A percentile compares a stretch with the other conserved stretches of the same genome.
phyloP scores from a whole-genome alignment of 352 stramenopile genomes.

The Phytophthora uliginosa region DNA sequence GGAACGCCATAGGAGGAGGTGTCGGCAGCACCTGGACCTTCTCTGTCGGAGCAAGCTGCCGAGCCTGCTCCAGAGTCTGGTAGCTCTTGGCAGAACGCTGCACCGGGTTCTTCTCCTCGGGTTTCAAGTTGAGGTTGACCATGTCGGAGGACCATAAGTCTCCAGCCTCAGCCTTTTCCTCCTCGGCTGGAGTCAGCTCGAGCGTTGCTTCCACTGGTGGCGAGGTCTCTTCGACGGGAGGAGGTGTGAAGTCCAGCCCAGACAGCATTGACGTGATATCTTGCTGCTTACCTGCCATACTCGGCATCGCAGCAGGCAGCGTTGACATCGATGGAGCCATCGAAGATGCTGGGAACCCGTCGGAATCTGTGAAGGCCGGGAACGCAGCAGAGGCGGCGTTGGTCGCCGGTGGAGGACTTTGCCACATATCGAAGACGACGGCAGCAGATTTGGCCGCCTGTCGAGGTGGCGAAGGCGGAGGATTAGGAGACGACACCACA shows the following conservation, averaged over 20 bases:
- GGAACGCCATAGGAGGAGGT: conserved; percentile 39
- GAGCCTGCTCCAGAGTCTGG: conserved; percentile 82
- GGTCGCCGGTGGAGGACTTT: conserved; percentile 19
- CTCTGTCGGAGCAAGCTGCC: conserved; percentile 63
- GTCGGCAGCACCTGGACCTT: conserved; percentile 73
- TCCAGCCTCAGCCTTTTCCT: conserved; percentile 33
- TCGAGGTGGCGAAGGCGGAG: conserved; percentile 19
- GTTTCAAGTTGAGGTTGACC: conserved; percentile 81
- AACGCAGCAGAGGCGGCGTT: conserved; percentile 22
- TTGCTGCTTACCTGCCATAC: conserved; percentile 29
- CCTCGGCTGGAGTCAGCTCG: conserved; percentile 34
- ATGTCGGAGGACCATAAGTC: conserved; percentile 83
- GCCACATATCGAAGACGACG: conserved; percentile 40
- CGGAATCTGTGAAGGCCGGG: conserved; percentile 35
- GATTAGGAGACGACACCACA: conserved; percentile 37
- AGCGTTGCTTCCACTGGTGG: conserved; percentile 23
- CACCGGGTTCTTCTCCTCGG: conserved; percentile 58
- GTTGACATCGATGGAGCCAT: conserved; percentile 18
- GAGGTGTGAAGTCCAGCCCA: conserved; percentile 70
- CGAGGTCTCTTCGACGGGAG: conserved; percentile 48
- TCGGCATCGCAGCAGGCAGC: conserved; percentile 8
- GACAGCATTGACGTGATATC: conserved; percentile 85
- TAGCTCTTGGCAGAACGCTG: conserved; percentile 57
- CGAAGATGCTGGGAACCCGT: conserved; percentile 27
- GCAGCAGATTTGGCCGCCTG: conserved; percentile 31